These are phyloP conservation scores for Taphrina pruni DNA, from an alignment of 1,139 yeast genomes.

Conservation along the genomic window DNA sequence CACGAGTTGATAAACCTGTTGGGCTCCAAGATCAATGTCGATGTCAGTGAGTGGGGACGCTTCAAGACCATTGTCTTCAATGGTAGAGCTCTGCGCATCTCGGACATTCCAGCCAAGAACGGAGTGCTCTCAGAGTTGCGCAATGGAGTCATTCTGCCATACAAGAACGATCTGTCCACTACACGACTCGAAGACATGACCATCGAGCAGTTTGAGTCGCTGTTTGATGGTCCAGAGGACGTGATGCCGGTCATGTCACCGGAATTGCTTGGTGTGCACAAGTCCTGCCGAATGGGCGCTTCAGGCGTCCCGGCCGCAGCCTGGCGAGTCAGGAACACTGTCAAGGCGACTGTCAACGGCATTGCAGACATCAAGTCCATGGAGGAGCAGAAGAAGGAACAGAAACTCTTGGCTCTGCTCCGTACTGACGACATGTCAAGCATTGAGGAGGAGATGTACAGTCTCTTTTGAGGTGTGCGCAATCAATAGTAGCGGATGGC, in stretches of 20 bases:
- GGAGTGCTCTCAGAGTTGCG: conserved; percentile 35
- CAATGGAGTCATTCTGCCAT: conserved; percentile 36
- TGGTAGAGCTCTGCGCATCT: conserved; percentile 20
- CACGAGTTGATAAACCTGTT: conserved; percentile 20
- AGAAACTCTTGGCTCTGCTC: not conserved
- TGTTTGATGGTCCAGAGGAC: conserved; percentile 25
- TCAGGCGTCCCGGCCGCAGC: too few species aligned
- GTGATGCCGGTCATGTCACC: not conserved
- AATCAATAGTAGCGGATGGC: not conserved
- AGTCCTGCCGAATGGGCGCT: too few species aligned
- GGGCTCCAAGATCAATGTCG: conserved; percentile 25
- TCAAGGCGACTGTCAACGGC: too few species aligned
- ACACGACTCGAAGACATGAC: conserved; percentile 19
- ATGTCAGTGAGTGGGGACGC: conserved; percentile 37
- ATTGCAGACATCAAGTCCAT: not conserved
- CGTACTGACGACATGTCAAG: conserved; percentile 7
- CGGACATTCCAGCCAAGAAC: conserved; percentile 40
- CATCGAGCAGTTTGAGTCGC: conserved; percentile 31
- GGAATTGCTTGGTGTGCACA: too few species aligned
- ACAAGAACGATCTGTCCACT: conserved; percentile 7
- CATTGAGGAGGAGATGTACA: conserved; percentile 12
- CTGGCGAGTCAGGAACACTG: too few species aligned
- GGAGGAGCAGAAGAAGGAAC: conserved; percentile 1
- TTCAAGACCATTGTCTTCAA: conserved; percentile 37
- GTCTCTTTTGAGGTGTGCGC: not conserved